These are phyloP conservation scores for Mucor velutinosus DNA, from an alignment of 371 early-diverging fungal genomes.

Conservation along the genomic window DNA sequence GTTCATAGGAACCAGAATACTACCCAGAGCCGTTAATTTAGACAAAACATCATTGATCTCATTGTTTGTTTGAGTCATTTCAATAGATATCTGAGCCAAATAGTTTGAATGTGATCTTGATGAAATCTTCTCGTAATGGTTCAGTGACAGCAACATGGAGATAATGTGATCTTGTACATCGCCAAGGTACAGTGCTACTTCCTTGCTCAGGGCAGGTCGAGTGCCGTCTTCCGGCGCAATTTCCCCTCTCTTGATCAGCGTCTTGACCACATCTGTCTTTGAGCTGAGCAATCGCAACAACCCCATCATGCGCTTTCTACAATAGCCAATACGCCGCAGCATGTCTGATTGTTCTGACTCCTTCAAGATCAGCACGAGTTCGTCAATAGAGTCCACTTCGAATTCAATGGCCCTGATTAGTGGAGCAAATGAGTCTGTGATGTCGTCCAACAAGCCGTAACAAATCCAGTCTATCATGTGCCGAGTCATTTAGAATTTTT, in stretches of 20 bases:
- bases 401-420: slow-evolving; percentile 76
- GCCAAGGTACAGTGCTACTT: slow-evolving; percentile 83
- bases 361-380: slow-evolving; percentile 85
- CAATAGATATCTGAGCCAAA: slow-evolving; percentile 94
- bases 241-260: slow-evolving; percentile 75
- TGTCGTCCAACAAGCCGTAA: slow-evolving; percentile 86
- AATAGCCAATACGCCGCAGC: slow-evolving; percentile 84
- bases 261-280: slow-evolving; percentile 83
- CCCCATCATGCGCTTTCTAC: slow-evolving; percentile 78
- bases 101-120: slow-evolving; percentile 94
- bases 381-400: slow-evolving; percentile 93
- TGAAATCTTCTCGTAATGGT: slow-evolving; percentile 90
- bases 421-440: slow-evolving; percentile 85
- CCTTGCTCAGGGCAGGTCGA: slow-evolving; percentile 51
- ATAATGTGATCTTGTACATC: slow-evolving; percentile 96
- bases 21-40: slow-evolving; percentile 89
- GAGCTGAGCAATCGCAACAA: slow-evolving; percentile 73
- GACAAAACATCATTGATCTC: slow-evolving; percentile 89
- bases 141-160: slow-evolving; percentile 88
- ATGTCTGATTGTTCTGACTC: slow-evolving; percentile 89
- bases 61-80: slow-evolving; percentile 94
- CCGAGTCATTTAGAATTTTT: neutral
- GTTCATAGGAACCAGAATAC: slow-evolving; percentile 94
- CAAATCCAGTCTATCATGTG: slow-evolving; percentile 78
- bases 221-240: slow-evolving; percentile 44